These are phyloP conservation scores for Leccinum pachyderme DNA, from an alignment of 1,284 basidiomycete species.

Conservation along the genomic window DNA sequence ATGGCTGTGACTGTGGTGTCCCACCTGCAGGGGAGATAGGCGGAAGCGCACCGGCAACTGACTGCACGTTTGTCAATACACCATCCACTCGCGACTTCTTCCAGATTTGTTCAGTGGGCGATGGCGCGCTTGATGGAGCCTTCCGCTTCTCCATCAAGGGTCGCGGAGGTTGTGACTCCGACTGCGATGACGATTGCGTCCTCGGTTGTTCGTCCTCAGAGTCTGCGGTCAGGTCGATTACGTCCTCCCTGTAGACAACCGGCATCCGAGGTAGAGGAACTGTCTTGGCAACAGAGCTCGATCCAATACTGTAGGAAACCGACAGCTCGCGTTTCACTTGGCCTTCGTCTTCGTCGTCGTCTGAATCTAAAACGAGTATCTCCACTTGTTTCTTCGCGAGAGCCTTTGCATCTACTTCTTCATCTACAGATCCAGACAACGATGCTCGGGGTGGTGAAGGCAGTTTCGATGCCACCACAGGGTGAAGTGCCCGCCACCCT, in stretches of 20 bases:
- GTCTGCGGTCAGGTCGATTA: slow-evolving; percentile 80
- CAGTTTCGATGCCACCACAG: slow-evolving; percentile 28
- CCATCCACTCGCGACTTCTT: slow-evolving; percentile 63
- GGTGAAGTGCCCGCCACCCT: slow-evolving; percentile 63
- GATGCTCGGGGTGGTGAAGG: slow-evolving; percentile 36
- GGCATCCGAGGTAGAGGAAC: slow-evolving; percentile 16
- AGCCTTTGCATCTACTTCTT: slow-evolving; percentile 43
- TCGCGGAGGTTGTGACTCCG: slow-evolving; percentile 22
- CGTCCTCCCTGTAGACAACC: slow-evolving; percentile 37
- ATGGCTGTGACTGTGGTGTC: slow-evolving; percentile 14
- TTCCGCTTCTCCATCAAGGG: slow-evolving; percentile 53
- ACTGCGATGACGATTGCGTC: slow-evolving; percentile 28
- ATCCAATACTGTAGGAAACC: slow-evolving; percentile 50
- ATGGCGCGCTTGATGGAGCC: slow-evolving; percentile 45
- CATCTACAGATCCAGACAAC: slow-evolving; percentile 34
- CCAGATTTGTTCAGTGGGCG: slow-evolving; percentile 66
- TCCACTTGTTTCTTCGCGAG: slow-evolving; percentile 48
- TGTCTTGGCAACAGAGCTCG: slow-evolving; percentile 30
- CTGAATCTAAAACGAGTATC: slow-evolving; percentile 72
- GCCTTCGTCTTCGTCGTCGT: slow-evolving; percentile 68
- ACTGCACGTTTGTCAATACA: slow-evolving; percentile 13
- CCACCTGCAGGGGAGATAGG: slow-evolving; percentile 23
- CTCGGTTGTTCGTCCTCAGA: slow-evolving; percentile 66
- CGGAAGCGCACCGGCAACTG: slow-evolving; percentile 14
- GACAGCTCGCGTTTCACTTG: slow-evolving; percentile 72